Conservation (phyloP, 441 rosid species). For the Monsonia emarginata region DNA sequence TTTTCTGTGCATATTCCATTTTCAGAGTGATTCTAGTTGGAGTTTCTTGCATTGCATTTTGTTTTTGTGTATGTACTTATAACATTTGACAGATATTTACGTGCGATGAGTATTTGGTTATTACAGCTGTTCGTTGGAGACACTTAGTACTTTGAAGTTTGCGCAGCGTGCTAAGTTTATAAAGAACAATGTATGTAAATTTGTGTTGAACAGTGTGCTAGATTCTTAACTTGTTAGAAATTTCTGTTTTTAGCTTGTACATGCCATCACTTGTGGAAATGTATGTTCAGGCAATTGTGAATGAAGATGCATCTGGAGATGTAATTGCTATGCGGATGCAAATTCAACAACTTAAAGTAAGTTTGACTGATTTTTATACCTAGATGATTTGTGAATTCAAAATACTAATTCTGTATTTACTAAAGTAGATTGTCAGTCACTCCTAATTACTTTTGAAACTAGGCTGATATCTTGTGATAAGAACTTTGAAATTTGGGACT, state of each 20-base stretch:
- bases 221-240: background rate
- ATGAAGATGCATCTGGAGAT: constrained; percentile 98
- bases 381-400: background rate
- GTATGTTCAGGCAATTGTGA: constrained; percentile 62
- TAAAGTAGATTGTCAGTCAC: background rate
- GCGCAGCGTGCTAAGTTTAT: constrained; percentile 98
- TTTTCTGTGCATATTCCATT: background rate
- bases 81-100: constrained; percentile 2
- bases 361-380: background rate
- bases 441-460: background rate
- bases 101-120: constrained; percentile 9
- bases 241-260: background rate
- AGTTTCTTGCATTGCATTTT: too few relatives aligned
- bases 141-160: constrained; percentile 91
- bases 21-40: background rate
- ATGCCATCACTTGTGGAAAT: constrained; percentile 1
- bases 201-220: background rate
- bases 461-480: background rate
- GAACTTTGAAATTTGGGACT: background rate
- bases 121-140: constrained; percentile 86
- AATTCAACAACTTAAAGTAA: constrained; percentile 93
- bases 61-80: background rate
- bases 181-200: constrained; percentile 67
- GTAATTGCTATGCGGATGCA: constrained; percentile 85
- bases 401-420: background rate